Evolutionary conservation across 2,329 filamentous ascomycete genomes (phyloP), one percentile per base, ranked within the genome.

Genomic region (Fusarium sp.): DNA sequence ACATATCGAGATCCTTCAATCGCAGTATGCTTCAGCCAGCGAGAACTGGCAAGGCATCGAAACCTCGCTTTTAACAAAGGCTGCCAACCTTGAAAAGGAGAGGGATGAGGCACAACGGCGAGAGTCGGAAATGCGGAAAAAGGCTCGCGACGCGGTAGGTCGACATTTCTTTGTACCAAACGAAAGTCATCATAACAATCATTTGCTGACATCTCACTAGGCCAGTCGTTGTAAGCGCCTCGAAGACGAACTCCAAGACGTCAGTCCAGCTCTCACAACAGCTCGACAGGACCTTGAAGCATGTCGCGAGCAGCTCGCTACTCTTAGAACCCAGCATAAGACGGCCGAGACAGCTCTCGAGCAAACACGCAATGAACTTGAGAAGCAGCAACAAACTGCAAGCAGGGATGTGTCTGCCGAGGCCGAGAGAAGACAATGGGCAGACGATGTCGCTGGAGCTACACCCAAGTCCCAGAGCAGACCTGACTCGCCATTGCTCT

Each of bases 11-110:
- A 97, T 92, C 1, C 78, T 99, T 33, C 95, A 99, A 75, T 95
- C 91, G 7, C 96, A 99, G 73, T 97, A 99, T 76, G 88, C 93
- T 1, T 88, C 96, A 50, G 95, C 95, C 1, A 95, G 92, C 66
- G 92, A 96, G 71, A 99, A 99, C 69, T 99, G 96, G 95, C 93
- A 97, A 72, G 92, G 93, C 1, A 96, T 99, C 60, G 94, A 99
- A 75, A 86, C 90, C 9, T 96, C 91, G 3, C 78, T 99, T 29
- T 84, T 94, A 46, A 87, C 91, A 19, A 86, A 93, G 53, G 83
- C 95, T 10, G 83, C 88, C 4, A 88, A 81, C 45, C 80, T 98
- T 9, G 95, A 99, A 74, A 95, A 90, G 72, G 96, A 99, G 74
- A 87, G 92, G 52, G 93, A 98, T 71, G 95, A 99, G 70, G 86